Evolutionary conservation across 495 filamentous ascomycete genomes (phyloP), one percentile per base, ranked within the genome.

Genomic region (Penicillium paxilli): DNA sequence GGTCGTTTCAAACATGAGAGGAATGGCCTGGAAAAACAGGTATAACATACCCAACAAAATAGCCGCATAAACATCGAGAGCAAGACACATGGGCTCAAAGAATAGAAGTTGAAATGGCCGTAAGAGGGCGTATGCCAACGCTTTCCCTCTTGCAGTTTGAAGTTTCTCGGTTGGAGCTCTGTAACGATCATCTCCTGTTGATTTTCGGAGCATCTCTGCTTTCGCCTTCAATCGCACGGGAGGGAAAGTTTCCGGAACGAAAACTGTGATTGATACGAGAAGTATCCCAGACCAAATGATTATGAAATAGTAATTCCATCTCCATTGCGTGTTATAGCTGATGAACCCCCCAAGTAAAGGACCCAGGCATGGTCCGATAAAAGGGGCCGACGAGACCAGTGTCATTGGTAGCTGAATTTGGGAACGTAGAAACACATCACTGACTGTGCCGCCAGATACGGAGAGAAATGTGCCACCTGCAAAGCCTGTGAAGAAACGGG

Each of bases 371-470:
- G 28, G 40, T 4, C 40, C 40, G 20, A 42, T 42, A 14, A 42
- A 42, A 4, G 40, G 40, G 5, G 40, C 40, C 19, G 40, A 42
- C 1, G 40, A 42, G 19, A 42, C 40, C 40, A 42, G 19, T 8
- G 21, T 42, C 40, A 47, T 47, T 20, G 44, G 44, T 8, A 30
- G 17, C 11, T 47, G 44, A 11, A 47, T 28, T 10, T 47, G 44
- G 9, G 44, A 28, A 16, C 44, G 24, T 19, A 30, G 16, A 67
- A 94, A 96, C 67, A 96, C 69, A 68, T 96, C 90, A 12, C 89
- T 89, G 3, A 93, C 86, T 1, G 89, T 93, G 0, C 89, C 91
- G 12, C 92, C 91, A 0, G 90, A 85, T 0, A 96, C 90, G 33
- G 80, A 84, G 37, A 96, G 68, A 64, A 96, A 96, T 0, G 91